phyloP scores from a whole-genome alignment of 306 rosid genomes.

The Psophocarpus tetragonolobus region DNA sequence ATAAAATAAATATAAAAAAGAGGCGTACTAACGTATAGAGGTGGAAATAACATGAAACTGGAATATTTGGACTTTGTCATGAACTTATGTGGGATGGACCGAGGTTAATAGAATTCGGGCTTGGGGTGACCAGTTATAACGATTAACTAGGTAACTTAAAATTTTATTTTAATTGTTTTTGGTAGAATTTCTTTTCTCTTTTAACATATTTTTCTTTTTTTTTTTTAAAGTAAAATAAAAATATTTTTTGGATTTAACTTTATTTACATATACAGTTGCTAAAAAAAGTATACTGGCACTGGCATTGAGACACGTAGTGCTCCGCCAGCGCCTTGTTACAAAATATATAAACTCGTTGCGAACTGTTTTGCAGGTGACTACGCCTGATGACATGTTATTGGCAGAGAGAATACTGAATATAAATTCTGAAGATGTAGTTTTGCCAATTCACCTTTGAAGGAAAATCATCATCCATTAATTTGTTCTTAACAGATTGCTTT shows the following conservation, averaged over 20 bases:
- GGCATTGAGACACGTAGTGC: conserved; percentile 1
- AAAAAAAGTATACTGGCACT: neutral
- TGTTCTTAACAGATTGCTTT: neutral
- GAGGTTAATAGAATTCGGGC: neutral
- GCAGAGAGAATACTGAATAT: conserved; percentile 84
- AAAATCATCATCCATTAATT: neutral
- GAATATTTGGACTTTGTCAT: neutral
- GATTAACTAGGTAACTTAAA: too few relatives aligned
- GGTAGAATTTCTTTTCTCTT: neutral
- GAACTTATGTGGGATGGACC: neutral
- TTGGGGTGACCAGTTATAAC: neutral
- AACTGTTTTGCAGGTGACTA: conserved; percentile 78
- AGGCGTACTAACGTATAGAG: too few relatives aligned
- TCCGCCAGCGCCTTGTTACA: neutral
- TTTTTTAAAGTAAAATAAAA: neutral
- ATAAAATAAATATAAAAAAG: too few relatives aligned
- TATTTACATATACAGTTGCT: neutral
- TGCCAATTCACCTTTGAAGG: conserved; percentile 26
- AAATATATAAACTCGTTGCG: conserved; percentile 11
- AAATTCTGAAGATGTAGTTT: conserved; percentile 36
- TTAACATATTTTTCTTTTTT: neutral
- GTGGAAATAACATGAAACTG: too few relatives aligned
- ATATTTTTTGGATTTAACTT: neutral
- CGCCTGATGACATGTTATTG: conserved; percentile 88
- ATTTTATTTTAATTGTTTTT: neutral